These are phyloP conservation scores for Pontederia paniculata DNA, from an alignment of 176 grass and related monocot genomes.

Conservation along the genomic window DNA sequence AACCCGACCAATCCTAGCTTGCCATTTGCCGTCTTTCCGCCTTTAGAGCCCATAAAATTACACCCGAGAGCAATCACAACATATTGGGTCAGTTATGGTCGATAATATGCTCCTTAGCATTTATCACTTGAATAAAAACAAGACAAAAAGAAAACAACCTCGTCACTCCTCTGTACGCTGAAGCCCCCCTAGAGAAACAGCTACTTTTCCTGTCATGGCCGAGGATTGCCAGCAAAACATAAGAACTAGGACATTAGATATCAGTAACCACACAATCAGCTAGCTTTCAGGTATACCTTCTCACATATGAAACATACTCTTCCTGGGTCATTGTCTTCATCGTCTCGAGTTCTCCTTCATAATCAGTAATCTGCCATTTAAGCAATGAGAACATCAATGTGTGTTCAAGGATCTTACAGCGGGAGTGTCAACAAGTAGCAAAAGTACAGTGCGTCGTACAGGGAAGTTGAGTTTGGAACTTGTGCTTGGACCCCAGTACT, in stretches of 20 bases:
- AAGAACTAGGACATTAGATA: constrained; percentile 6
- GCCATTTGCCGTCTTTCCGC: constrained; percentile 96
- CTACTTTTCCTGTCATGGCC: constrained; percentile 55
- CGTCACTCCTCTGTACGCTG: constrained; percentile 88
- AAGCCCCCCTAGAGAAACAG: constrained; percentile 99
- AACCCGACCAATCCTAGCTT: constrained; percentile 87
- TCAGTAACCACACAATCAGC: background rate
- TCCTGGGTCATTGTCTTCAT: constrained; percentile 59
- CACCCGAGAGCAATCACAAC: background rate
- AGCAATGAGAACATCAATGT: background rate
- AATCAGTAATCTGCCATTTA: constrained; percentile 44
- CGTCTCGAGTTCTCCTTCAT: constrained; percentile 56
- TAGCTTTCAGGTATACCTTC: constrained; percentile 47
- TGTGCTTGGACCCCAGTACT: constrained; percentile 53
- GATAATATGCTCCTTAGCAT: background rate
- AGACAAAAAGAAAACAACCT: constrained; percentile 43
- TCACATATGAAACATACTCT: constrained; percentile 78
- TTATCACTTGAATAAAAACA: constrained; percentile 11
- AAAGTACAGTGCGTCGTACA: constrained; percentile 19
- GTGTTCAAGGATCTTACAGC: background rate
- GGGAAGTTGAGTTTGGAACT: constrained; percentile 68
- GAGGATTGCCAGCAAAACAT: constrained; percentile 4
- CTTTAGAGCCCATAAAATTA: constrained; percentile 23
- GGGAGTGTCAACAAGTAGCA: background rate
- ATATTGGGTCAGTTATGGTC: background rate